Evolutionary conservation across 371 early-diverging fungal species (phyloP).

Genomic region (Lichtheimia ornata): DNA sequence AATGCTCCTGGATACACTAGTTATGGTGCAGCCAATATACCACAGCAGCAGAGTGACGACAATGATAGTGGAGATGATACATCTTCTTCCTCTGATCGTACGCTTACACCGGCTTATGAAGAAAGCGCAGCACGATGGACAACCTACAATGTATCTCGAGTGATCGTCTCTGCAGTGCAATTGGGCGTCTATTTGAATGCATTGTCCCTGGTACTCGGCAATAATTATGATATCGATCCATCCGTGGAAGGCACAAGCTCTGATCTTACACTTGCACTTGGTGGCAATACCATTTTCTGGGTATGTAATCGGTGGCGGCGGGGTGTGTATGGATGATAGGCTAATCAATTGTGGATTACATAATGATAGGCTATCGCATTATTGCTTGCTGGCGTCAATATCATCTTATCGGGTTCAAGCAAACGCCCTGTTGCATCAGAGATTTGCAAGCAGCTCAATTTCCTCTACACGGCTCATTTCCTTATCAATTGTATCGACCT

Average conservation of each 20-base stretch:
- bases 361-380: conserved; percentile 24
- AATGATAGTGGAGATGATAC: conserved; percentile 12
- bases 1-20: background rate
- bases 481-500: conserved; percentile 28
- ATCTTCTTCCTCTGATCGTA: conserved; percentile 13
- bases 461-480: conserved; percentile 25
- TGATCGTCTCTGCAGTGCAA: conserved; percentile 7
- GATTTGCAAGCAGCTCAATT: conserved; percentile 33
- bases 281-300: conserved; percentile 20
- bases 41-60: background rate
- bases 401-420: conserved; percentile 16
- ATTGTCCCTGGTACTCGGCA: conserved; percentile 1
- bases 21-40: conserved; percentile 22
- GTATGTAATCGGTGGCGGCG: conserved; percentile 11
- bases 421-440: conserved; percentile 19
- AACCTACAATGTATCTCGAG: conserved; percentile 10
- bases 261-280: conserved; percentile 5
- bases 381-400: conserved; percentile 21
- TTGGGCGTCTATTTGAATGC: conserved; percentile 8
- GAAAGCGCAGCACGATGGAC: conserved; percentile 17
- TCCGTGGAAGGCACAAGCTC: conserved; percentile 19
- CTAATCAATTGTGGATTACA: background rate
- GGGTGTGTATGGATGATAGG: background rate
- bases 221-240: conserved; percentile 14
- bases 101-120: conserved; percentile 18